phyloP scores from a whole-genome alignment of 257 asterid genomes.

The Paulownia fortunei region DNA sequence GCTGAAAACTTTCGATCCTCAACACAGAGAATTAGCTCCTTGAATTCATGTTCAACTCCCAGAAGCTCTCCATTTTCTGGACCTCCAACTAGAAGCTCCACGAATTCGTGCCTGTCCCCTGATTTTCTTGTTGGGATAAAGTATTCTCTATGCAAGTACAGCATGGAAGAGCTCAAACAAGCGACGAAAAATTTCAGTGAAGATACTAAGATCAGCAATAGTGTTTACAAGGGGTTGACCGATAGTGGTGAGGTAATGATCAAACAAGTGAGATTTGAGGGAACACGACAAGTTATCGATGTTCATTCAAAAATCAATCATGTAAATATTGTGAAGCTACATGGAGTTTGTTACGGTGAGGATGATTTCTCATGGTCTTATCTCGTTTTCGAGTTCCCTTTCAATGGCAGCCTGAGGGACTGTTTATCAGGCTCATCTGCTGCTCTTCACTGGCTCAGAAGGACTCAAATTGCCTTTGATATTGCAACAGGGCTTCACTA shows the following conservation, averaged over 20 bases:
- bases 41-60: constrained; percentile 60
- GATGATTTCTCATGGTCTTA: constrained; percentile 48
- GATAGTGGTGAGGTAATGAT: constrained; percentile 55
- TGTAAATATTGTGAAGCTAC: constrained; percentile 65
- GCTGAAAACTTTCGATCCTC: constrained; percentile 22
- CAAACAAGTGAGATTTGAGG: constrained; percentile 52
- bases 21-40: constrained; percentile 32
- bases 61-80: constrained; percentile 50
- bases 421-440: constrained; percentile 40
- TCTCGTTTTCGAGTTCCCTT: constrained; percentile 67
- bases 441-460: constrained; percentile 52
- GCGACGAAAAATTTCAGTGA: constrained; percentile 50
- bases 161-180: constrained; percentile 51
- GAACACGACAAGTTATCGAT: constrained; percentile 52
- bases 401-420: constrained; percentile 64
- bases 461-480: constrained; percentile 76
- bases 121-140: constrained; percentile 66
- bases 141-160: constrained; percentile 58
- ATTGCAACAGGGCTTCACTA: constrained; percentile 72
- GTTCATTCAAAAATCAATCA: constrained; percentile 76
- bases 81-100: constrained; percentile 49
- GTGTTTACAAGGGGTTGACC: constrained; percentile 51
- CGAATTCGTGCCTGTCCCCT: constrained; percentile 69
- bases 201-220: constrained; percentile 35
- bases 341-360: constrained; percentile 67